phyloP scores from a whole-genome alignment of 2,329 filamentous ascomycete species.

The Penicillium sp. region DNA sequence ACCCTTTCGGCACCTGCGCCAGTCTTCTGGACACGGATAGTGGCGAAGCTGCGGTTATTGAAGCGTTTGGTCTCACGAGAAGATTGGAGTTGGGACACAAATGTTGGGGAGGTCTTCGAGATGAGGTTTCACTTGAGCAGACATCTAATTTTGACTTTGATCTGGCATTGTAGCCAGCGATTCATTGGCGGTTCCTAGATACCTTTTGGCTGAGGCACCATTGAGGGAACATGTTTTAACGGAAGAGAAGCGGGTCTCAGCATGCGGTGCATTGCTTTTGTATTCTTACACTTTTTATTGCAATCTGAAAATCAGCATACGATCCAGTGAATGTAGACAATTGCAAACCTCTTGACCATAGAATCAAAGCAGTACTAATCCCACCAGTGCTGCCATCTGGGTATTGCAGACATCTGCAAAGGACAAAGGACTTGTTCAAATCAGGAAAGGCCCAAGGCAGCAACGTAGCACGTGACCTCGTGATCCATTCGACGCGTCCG shows the following conservation, averaged over 20 bases:
- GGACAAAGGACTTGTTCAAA: conserved; percentile 3
- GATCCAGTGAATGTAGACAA: neutral
- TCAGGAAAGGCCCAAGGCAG: conserved; percentile 8
- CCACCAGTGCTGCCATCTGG: neutral
- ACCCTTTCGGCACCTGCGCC: conserved; percentile 11
- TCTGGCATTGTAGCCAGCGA: neutral
- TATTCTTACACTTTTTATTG: conserved; percentile 9
- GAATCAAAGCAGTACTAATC: neutral
- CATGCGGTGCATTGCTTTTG: neutral
- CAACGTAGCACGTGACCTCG: conserved; percentile 37
- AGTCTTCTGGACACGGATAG: neutral
- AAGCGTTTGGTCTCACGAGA: neutral
- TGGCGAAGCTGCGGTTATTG: neutral
- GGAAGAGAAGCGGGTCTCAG: neutral
- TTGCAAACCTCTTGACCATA: neutral
- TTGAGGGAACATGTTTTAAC: neutral
- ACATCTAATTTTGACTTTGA: conserved; percentile 1
- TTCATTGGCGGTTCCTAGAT: neutral
- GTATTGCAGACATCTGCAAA: neutral
- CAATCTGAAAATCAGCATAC: neutral
- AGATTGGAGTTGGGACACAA: neutral
- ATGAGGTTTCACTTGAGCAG: neutral
- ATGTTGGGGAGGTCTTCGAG: neutral
- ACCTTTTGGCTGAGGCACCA: neutral
- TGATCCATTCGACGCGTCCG: conserved; percentile 36